Evolutionary conservation across 495 filamentous ascomycete species (phyloP), one percentile per base, ranked within the genome.

Genomic region (Aspergillus avenaceus): DNA sequence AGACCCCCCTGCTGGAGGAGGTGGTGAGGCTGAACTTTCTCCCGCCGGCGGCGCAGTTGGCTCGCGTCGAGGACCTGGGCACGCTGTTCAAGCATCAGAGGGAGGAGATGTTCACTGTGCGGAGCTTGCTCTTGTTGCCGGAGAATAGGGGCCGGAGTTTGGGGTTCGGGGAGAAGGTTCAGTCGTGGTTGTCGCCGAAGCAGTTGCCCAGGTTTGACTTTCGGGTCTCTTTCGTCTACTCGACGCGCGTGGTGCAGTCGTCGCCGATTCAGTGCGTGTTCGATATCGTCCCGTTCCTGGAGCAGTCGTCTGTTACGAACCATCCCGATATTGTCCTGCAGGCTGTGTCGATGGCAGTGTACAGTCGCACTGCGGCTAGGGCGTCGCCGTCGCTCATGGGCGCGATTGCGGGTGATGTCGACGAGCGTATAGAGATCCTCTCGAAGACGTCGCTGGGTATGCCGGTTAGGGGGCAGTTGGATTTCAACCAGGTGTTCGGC

Each of bases 141-240:
- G 53, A 56, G 21, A 56, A 49, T 11, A 27, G 48, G 11, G 48
- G 53, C 2, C 42, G 48, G 14, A 47, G 26, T 12, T 22, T 52
- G n/a, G 44, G 16, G 5, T 1, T 52, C 5, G 23, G 38, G 26
- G 48, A 56, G n/a, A 56, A 44, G 28, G 26, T 52, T 14, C 43
- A 37, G 22, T 47, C 47, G 13, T 56, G 53, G 53, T 12, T 52
- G 28, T 46, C 44, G 9, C 37, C 48, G 0, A 18, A 34, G 4
- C 53, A 44, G 26, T 37, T 50, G 13, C 53, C 53, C 14, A 25
- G 36, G 11, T 56, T 56, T 28, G 45, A 45, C 38, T 56, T 56
- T 45, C 38, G 37, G 28, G 53, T 40, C 3, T 37, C 44, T 1
- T 48, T 56, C 16, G 26, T 26, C 12, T 56, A 52, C 37, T 27